phyloP scores from a whole-genome alignment of 805 yeast species.

The Saccharomycopsis sp. region DNA sequence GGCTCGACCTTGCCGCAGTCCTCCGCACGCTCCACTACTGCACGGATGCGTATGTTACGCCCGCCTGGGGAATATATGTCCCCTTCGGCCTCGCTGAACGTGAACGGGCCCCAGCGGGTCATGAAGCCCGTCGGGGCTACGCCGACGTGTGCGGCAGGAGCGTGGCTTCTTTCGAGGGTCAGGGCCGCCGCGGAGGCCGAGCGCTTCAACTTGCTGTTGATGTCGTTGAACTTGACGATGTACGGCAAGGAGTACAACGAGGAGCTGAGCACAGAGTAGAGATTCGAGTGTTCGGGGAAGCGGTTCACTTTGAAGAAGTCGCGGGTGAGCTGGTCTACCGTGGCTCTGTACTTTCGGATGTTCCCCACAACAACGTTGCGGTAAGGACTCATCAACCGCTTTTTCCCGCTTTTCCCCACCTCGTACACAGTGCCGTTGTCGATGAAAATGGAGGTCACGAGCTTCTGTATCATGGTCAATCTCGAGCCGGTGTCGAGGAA shows the following conservation, averaged over 20 bases:
- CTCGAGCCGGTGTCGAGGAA: not conserved
- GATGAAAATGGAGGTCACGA: slow-evolving; percentile 10
- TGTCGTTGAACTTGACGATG: slow-evolving; percentile 16
- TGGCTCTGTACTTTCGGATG: slow-evolving; percentile 8
- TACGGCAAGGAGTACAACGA: slow-evolving; percentile 13
- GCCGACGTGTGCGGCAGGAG: not conserved
- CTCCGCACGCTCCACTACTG: not conserved
- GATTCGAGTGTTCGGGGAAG: slow-evolving; percentile 6
- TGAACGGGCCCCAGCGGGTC: not conserved
- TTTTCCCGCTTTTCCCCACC: not conserved
- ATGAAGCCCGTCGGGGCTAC: not conserved
- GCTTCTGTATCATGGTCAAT: slow-evolving; percentile 7
- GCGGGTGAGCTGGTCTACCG: slow-evolving; percentile 4
- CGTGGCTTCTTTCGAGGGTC: not conserved
- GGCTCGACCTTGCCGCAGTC: not conserved
- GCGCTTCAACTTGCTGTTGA: slow-evolving; percentile 12
- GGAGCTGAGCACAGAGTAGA: slow-evolving; percentile 7
- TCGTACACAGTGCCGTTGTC: not conserved
- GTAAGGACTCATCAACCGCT: slow-evolving; percentile 4
- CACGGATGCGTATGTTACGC: not conserved
- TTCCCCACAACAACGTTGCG: slow-evolving; percentile 6
- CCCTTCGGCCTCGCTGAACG: too few relatives aligned
- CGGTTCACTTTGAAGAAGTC: slow-evolving; percentile 12
- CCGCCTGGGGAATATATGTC: not conserved
- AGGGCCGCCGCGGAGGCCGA: slow-evolving; percentile 2